Conservation (phyloP, 768 basidiomycete genomes). For the Tylopilus subfusipes region DNA sequence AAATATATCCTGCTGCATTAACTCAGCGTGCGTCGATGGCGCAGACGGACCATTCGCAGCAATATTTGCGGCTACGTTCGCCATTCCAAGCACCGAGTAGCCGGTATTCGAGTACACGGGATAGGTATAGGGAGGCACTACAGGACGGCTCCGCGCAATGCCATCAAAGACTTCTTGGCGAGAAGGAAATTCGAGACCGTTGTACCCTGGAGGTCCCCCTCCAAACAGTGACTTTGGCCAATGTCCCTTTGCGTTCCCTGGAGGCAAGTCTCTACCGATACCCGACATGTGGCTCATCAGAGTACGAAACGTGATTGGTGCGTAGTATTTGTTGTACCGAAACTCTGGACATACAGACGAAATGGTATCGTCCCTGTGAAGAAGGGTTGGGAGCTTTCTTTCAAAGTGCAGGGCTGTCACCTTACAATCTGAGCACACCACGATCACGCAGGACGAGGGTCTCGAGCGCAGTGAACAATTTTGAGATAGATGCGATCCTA, state of each 20-base stretch:
- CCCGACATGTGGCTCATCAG: constrained; percentile 41
- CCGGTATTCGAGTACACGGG: constrained; percentile 43
- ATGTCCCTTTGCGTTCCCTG: constrained; percentile 26
- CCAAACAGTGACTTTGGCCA: constrained; percentile 41
- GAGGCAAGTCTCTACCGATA: constrained; percentile 35
- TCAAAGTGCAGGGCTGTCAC: background rate
- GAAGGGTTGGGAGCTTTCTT: background rate
- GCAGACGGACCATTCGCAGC: constrained; percentile 14
- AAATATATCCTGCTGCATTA: constrained; percentile 50
- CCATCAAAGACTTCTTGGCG: constrained; percentile 34
- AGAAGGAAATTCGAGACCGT: constrained; percentile 32
- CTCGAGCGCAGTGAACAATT: constrained; percentile 48
- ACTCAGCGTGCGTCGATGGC: constrained; percentile 37
- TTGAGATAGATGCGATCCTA: constrained; percentile 50
- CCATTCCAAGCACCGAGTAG: constrained; percentile 33
- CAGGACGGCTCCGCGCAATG: constrained; percentile 37
- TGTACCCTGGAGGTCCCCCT: constrained; percentile 26
- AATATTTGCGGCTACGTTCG: constrained; percentile 34
- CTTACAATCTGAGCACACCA: constrained; percentile 39
- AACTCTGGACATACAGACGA: constrained; percentile 27
- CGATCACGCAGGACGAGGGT: constrained; percentile 46
- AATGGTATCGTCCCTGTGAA: constrained; percentile 47
- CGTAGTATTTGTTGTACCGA: constrained; percentile 17
- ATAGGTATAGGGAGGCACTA: constrained; percentile 42
- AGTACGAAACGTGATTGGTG: constrained; percentile 38